Evolutionary conservation across 2,329 filamentous ascomycete genomes (phyloP).

Genomic region (Hypoxylon sp.): DNA sequence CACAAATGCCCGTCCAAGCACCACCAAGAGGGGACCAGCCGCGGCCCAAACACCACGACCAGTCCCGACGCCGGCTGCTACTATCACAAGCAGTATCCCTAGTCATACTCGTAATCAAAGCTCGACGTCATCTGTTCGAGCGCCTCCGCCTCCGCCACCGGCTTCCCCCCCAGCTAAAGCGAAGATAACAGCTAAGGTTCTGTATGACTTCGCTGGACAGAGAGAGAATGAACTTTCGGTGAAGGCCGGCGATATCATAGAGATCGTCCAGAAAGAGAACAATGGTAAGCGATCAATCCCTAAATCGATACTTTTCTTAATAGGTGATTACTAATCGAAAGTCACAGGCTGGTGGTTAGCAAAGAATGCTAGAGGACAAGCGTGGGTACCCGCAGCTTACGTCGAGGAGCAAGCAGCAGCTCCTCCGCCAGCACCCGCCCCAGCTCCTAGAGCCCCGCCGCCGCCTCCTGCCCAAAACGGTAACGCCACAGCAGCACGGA

Average conservation of each 20-base stretch:
- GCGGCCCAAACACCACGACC: slow-evolving; percentile 51
- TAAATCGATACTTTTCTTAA: not conserved
- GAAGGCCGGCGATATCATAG: slow-evolving; percentile 81
- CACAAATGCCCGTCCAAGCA: slow-evolving; percentile 62
- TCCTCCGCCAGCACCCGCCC: slow-evolving; percentile 70
- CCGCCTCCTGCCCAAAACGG: slow-evolving; percentile 69
- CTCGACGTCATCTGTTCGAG: slow-evolving; percentile 64
- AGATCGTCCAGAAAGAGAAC: slow-evolving; percentile 92
- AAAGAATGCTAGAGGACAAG: slow-evolving; percentile 79
- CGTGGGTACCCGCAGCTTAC: slow-evolving; percentile 95
- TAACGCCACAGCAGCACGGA: slow-evolving; percentile 59
- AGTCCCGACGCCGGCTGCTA: slow-evolving; percentile 55
- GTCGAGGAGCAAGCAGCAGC: slow-evolving; percentile 82
- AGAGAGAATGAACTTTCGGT: slow-evolving; percentile 88
- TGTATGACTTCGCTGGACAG: slow-evolving; percentile 92
- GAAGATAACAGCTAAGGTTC: slow-evolving; percentile 86
- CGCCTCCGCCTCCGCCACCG: slow-evolving; percentile 74
- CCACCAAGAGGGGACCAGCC: slow-evolving; percentile 48
- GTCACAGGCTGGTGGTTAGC: slow-evolving; percentile 92
- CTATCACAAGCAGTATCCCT: slow-evolving; percentile 55
- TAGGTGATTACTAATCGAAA: slow-evolving; percentile 54
- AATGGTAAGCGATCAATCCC: slow-evolving; percentile 77
- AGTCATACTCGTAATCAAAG: slow-evolving; percentile 69
- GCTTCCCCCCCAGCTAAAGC: slow-evolving; percentile 72
- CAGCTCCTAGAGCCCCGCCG: slow-evolving; percentile 74